Base-by-base conservation (phyloP, 257 asterid species). In the Solanum neorickii region DNA sequence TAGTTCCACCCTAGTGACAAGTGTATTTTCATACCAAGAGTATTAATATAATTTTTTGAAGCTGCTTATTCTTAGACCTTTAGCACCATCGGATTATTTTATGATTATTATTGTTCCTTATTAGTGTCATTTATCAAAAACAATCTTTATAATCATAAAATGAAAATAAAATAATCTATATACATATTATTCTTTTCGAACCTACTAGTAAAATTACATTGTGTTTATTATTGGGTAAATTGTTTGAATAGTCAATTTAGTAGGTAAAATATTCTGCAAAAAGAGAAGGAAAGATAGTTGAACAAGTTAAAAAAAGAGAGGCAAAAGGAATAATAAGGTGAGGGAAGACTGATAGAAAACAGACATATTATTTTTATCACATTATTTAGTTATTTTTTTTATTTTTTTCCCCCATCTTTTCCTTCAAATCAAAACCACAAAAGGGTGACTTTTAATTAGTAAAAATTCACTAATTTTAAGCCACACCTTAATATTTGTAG, bases 261-360 rank as follows among this genome's bases (percentile, higher is more conserved):
- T 62, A 47, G 85, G 44, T 49, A 56, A 80, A 25, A 29, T 65
- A 80, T 80, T 49, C 68, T 80, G 66, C 3, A 78, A 78, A 49
- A 23, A 29, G 23, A 39, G 29, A 86, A 70, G 62, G 91, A 62
- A 88, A 88, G 90, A 85, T 82, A 49, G 77, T 86, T 88, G 78
- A 83, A 88, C 82, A 87, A 65, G 44, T 80, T 47, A 80, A 16
- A 80, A 80, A 33, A 49, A 29, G 46, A 76, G 87, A 76, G 91
- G 90, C 91, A 88, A 88, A 91, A 89, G 52, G 92, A 89, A 92
- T 90, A 80, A 74, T 62, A 62, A 29, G 27, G 35, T 87, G 74
- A 66, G 39, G 86, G 52, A 87, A 83, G 89, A 83, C 89, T 74
- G 75, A 86, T 75, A 33, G 87, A 84, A 56, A 68, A 65, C 69